Conservation (phyloP, 2,329 filamentous ascomycete species). For the Pleomassaria siparia region DNA sequence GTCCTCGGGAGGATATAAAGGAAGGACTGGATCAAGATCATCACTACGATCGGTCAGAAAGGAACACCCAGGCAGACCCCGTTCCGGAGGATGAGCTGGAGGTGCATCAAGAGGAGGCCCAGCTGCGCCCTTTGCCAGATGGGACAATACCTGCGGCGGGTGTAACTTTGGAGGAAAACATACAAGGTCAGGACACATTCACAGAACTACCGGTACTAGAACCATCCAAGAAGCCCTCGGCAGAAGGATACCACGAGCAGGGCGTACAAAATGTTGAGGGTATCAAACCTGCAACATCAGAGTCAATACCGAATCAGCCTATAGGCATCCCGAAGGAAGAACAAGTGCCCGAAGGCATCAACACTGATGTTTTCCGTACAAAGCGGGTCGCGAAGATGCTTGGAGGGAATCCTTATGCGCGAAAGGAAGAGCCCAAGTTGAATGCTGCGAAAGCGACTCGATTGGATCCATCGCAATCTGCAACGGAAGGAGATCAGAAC, state of each 20-base stretch:
- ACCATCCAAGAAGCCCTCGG: slow-evolving; percentile 40
- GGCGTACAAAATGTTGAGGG: slow-evolving; percentile 22
- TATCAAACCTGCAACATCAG: slow-evolving; percentile 42
- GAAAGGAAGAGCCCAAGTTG: slow-evolving; percentile 37
- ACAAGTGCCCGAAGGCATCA: slow-evolving; percentile 59
- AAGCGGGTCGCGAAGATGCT: slow-evolving; percentile 59
- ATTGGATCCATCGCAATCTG: slow-evolving; percentile 41
- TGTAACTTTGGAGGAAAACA: slow-evolving; percentile 28
- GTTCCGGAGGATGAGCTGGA: slow-evolving; percentile 44
- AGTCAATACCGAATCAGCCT: slow-evolving; percentile 34
- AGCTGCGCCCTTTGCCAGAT: slow-evolving; percentile 50
- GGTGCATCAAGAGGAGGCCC: slow-evolving; percentile 51
- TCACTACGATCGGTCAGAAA: slow-evolving; percentile 49
- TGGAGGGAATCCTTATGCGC: slow-evolving; percentile 46
- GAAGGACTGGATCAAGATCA: slow-evolving; percentile 54
- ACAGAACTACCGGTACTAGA: slow-evolving; percentile 35
- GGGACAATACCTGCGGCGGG: slow-evolving; percentile 51
- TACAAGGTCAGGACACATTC: slow-evolving; percentile 38
- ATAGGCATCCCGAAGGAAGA: slow-evolving; percentile 42
- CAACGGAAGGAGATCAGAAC: slow-evolving; percentile 43
- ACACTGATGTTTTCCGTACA: slow-evolving; percentile 64
- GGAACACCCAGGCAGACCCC: slow-evolving; percentile 44
- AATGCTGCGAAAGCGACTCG: slow-evolving; percentile 36
- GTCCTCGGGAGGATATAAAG: slow-evolving; percentile 19
- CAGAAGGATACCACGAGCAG: slow-evolving; percentile 23